Evolutionary conservation across 805 yeast genomes (phyloP).

Genomic region (Myxozyma lipomycoides): DNA sequence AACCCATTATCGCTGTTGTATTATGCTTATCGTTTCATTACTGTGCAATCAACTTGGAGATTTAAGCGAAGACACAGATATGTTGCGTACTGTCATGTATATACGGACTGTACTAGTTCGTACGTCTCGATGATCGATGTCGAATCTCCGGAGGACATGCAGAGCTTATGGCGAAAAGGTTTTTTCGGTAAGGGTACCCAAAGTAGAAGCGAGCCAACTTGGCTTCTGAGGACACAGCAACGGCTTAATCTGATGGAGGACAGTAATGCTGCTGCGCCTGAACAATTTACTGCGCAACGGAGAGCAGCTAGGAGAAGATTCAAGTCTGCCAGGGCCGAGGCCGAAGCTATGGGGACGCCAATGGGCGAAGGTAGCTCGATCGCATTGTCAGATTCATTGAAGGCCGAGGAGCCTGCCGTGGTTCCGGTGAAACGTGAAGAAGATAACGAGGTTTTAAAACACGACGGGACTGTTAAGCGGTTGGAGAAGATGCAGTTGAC

Average conservation of each 20-base stretch:
- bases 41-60: constrained; percentile 1
- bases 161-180: constrained; percentile 71
- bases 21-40: constrained; percentile 37
- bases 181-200: constrained; percentile 91
- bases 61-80: constrained; percentile 20
- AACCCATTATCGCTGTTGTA: constrained; percentile 64
- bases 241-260: constrained; percentile 47
- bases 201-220: constrained; percentile 89
- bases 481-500: constrained; percentile 58
- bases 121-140: constrained; percentile 38
- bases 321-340: constrained; percentile 61
- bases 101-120: constrained; percentile 16
- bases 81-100: constrained; percentile 25
- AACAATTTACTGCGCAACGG: constrained; percentile 71
- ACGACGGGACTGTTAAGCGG: constrained; percentile 33
- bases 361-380: constrained; percentile 32
- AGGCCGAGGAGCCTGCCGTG: constrained; percentile 31
- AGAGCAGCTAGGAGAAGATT: constrained; percentile 68
- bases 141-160: constrained; percentile 44
- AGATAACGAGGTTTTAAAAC: constrained; percentile 37
- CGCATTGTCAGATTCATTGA: background rate
- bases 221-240: constrained; percentile 64
- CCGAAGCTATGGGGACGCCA: constrained; percentile 43
- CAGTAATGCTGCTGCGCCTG: constrained; percentile 47
- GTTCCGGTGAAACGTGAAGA: constrained; percentile 37